phyloP scores from a whole-genome alignment of 176 grass and related monocot species.

The Carex parvula region DNA sequence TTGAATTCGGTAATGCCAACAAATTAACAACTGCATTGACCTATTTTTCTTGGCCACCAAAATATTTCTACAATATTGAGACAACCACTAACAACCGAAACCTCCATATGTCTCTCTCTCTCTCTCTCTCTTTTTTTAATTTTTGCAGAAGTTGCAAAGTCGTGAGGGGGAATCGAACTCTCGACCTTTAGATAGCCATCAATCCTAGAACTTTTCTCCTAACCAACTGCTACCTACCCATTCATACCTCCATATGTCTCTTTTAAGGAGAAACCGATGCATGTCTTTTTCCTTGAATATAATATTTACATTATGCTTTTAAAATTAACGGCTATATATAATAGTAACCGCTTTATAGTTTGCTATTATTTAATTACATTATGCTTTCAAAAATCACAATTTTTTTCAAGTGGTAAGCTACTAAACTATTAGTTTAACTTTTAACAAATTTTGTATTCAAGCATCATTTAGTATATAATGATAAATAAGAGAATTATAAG shows the following conservation, averaged over 20 bases:
- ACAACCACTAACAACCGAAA: not conserved
- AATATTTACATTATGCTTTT: not conserved
- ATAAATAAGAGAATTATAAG: no score
- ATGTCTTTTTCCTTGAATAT: not conserved
- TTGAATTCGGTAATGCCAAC: constrained; percentile 10
- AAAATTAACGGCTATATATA: not conserved
- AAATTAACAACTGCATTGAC: not conserved
- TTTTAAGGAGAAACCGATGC: not conserved
- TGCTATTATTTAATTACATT: not conserved
- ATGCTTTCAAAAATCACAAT: not conserved
- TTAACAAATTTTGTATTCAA: no score
- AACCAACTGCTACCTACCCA: no score
- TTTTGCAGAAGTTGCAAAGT: no score
- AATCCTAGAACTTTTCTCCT: no score
- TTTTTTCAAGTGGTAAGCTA: not conserved
- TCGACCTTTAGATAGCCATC: no score
- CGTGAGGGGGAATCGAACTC: no score
- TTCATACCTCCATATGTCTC: not conserved
- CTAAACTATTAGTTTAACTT: no score
- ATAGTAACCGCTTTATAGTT: not conserved
- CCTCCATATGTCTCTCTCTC: not conserved
- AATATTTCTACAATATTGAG: not conserved
- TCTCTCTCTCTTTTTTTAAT: no score
- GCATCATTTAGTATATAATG: no score
- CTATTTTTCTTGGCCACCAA: not conserved